Base-by-base conservation (phyloP, 306 rosid species). In the Sophora flavescens region DNA sequence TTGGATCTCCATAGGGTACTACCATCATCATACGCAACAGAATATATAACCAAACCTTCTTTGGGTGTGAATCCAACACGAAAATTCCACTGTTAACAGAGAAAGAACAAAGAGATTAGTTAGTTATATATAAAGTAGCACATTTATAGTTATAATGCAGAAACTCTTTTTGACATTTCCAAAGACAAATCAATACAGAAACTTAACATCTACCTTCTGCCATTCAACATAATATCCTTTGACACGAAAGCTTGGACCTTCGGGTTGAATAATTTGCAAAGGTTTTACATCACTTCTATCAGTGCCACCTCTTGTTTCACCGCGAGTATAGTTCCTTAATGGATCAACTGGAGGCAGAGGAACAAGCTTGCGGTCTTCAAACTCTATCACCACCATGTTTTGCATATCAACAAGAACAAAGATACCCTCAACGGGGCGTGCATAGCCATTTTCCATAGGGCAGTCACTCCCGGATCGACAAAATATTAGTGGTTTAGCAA, bases 331-430 rank as follows among this genome's bases (percentile, higher is more conserved):
- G 78, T 93, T 93, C 82, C 98, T 89, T 85, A 93, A 80, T n/a
- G 97, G 96, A 84, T 91, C 98, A 60, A 95, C 98, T 3, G 97
- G 97, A 61, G 98, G 98, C 50, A 93, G 87, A 50, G 98, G 98
- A 52, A 93, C 96, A 69, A 93, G 90, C 81, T 93, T 93, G 48
- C 91, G 85, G 81, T 93, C 98, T 71, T 93, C 98, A 84, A 93
- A 91, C 80, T 93, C 92, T 80, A 91, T 60, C 68, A 93, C 93
- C 70, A 83, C 84, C 97, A 93, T 93, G 84, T 90, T 93, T 84
- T 88, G 98, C 97, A 93, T 87, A 83, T 91, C 98, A 74, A 93
- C 96, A 63, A 93, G 93, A 35, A 91, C 85, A 82, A 70, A 67
- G 71, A 91, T 86, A 62, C 98, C 98, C 85, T 93, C 98, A 62